Base-by-base conservation (phyloP, 2,329 filamentous ascomycete species). In the Didymella arachidicola region DNA sequence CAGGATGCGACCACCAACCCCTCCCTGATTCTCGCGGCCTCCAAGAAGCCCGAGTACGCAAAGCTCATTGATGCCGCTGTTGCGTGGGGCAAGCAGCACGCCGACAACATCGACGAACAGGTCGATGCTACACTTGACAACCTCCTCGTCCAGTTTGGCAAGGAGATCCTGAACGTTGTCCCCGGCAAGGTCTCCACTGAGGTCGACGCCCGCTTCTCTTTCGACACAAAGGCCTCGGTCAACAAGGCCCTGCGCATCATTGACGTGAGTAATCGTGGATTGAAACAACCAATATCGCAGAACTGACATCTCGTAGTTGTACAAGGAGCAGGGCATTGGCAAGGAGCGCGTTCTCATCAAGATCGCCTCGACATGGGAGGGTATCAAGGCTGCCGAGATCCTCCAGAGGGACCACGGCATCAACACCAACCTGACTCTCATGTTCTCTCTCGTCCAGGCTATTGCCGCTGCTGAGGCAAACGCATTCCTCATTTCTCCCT, bases 1-100 rank as follows among this genome's bases (percentile, higher is more conserved):
- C 93, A 99, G 86, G 95, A 99, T 91, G 95, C 95, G 77, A 99
- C 95, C 80, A 99, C 95, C 84, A 99, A 99, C 89, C 95, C 95
- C 61, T 98, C 95, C 65, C 87, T 99, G 79, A 98, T 99, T 82
- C 90, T 99, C 78, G 94, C 93, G 70, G 95, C 95, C 66, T 93
- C 95, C 78, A 98, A 99, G 87, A 98, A 98, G 88, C 78, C 91
- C 79, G 93, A 97, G 82, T 98, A 98, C 81, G 92, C 91, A 76
- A 89, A 89, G 80, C 84, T 98, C 77, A 96, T 97, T 72, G 93
- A 98, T 77, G 82, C 84, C 57, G 93, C 94, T 72, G 85, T 97
- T 70, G 85, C 84, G 66, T 93, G 92, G 81, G 94, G 91, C 82
- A 98, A 97, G 89, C 75, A 84, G 72, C 82, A 87, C 77, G 86